These are phyloP conservation scores for Geotrichum histeridarum DNA, from an alignment of 1,139 yeast genomes.

Conservation along the genomic window DNA sequence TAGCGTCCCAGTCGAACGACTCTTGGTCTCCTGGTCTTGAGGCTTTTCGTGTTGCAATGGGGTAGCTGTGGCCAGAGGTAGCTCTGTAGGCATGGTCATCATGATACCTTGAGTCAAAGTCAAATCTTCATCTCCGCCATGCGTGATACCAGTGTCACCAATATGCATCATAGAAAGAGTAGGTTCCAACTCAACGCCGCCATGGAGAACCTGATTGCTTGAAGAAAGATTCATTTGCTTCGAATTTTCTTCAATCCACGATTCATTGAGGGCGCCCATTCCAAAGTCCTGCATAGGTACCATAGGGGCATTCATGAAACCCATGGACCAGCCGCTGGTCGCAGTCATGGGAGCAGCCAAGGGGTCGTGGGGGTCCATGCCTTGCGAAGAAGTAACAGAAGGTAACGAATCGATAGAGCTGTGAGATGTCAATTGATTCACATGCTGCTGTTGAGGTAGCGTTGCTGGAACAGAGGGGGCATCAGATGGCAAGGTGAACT, in stretches of 20 bases:
- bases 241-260: slow-evolving; percentile 7
- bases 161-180: slow-evolving; percentile 8
- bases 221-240: slow-evolving; percentile 9
- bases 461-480: neutral
- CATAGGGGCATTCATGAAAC: neutral
- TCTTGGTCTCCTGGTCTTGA: no score
- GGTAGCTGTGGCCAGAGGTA: neutral
- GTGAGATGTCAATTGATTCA: neutral
- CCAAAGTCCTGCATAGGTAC: neutral
- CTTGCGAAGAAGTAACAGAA: neutral
- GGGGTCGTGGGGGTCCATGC: slow-evolving; percentile 1
- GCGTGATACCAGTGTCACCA: neutral
- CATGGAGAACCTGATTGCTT: slow-evolving; percentile 9
- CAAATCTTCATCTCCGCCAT: neutral
- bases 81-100: neutral
- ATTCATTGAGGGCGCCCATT: neutral
- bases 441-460: neutral
- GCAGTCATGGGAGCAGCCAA: neutral
- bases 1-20: no score
- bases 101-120: neutral
- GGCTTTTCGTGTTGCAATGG: neutral
- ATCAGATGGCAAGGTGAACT: neutral
- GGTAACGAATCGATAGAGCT: neutral
- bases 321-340: neutral
- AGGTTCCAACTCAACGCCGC: slow-evolving; percentile 12